phyloP scores from a whole-genome alignment of 768 basidiomycete species.

The Tephrocybe sp. region DNA sequence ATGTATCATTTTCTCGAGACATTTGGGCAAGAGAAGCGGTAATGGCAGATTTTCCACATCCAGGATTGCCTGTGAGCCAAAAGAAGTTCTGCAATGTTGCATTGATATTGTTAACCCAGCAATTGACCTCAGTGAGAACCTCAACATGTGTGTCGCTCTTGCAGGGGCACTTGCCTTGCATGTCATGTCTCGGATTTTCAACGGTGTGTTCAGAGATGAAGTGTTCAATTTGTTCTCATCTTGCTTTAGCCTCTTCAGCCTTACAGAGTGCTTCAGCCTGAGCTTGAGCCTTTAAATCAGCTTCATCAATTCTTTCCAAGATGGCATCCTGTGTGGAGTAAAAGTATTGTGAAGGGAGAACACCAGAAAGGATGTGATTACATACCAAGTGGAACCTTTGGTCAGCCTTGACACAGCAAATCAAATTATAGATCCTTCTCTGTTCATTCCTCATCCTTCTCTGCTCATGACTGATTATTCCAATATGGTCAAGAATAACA shows the following conservation, averaged over 20 bases:
- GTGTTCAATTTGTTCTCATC: background rate
- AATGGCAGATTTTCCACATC: slow-evolving; percentile 11
- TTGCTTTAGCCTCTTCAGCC: background rate
- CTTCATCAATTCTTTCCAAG: too few species aligned
- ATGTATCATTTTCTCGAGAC: background rate
- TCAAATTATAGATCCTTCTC: too few species aligned
- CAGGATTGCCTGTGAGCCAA: slow-evolving; percentile 8
- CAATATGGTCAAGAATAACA: too few species aligned
- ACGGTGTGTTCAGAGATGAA: background rate
- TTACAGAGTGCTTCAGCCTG: background rate
- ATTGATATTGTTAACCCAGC: slow-evolving; percentile 3
- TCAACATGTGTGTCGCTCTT: slow-evolving; percentile 2
- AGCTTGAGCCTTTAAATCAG: background rate
- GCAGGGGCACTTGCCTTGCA: slow-evolving; percentile 4
- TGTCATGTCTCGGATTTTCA: background rate
- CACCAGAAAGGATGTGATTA: too few species aligned
- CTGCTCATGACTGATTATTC: too few species aligned
- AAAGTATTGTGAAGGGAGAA: too few species aligned
- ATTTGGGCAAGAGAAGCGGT: slow-evolving; percentile 7
- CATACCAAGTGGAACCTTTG: too few species aligned
- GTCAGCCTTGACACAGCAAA: too few species aligned
- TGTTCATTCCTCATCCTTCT: too few species aligned
- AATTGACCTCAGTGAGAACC: background rate
- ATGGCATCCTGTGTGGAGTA: too few species aligned
- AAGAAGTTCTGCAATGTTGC: background rate